Conservation (phyloP, 805 yeast genomes). For the Candida glaebosa region DNA sequence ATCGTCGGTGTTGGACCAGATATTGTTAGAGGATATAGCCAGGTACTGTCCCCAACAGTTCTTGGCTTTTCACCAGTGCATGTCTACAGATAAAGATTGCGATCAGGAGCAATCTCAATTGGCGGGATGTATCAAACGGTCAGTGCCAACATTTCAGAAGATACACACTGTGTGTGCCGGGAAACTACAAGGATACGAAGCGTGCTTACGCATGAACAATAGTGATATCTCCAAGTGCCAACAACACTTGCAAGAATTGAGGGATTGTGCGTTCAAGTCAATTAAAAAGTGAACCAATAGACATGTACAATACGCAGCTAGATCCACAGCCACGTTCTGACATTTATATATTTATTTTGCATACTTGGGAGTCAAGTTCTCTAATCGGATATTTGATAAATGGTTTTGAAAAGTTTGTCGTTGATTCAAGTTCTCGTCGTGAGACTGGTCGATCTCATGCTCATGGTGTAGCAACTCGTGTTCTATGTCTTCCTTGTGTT, state of each 20-base stretch:
- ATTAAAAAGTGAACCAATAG: background rate
- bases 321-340: too few relatives aligned
- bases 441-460: conserved; percentile 70
- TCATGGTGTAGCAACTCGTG: conserved; percentile 83
- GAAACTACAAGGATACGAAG: conserved; percentile 59
- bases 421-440: conserved; percentile 27
- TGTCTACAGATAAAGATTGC: conserved; percentile 55
- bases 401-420: conserved; percentile 27
- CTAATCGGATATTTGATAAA: conserved; percentile 25
- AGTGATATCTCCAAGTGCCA: conserved; percentile 50
- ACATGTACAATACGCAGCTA: background rate
- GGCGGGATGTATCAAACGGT: conserved; percentile 57
- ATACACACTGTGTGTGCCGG: conserved; percentile 62
- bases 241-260: conserved; percentile 48
- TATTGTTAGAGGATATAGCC: conserved; percentile 75
- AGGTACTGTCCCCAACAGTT: conserved; percentile 72
- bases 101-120: conserved; percentile 52
- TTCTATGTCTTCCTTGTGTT: conserved; percentile 87
- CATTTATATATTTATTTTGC: too few relatives aligned
- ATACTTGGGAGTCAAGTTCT: conserved; percentile 33
- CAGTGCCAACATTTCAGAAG: conserved; percentile 69
- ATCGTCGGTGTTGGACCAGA: conserved; percentile 52
- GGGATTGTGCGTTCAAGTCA: conserved; percentile 55
- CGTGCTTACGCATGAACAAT: conserved; percentile 51
- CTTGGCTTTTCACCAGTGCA: conserved; percentile 69